Conservation (phyloP, 495 filamentous ascomycete species). For the Tricharina praecox region DNA sequence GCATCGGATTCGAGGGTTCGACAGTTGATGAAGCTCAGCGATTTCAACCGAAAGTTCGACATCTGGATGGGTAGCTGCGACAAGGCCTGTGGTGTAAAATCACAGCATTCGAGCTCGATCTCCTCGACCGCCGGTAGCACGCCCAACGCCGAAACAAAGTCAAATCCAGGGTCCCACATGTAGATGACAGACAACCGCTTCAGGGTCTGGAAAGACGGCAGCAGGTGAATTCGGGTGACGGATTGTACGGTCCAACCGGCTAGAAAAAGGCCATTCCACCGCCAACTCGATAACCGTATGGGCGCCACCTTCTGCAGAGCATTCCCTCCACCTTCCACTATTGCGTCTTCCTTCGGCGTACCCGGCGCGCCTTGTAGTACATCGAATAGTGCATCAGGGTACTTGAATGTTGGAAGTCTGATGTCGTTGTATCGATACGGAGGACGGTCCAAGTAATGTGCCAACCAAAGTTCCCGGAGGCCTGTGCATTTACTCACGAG, state of each 20-base stretch:
- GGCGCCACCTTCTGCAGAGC: not conserved
- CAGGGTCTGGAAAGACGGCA: not conserved
- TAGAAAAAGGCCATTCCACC: conserved; percentile 1
- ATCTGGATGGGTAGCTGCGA: not conserved
- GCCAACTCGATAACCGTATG: not conserved
- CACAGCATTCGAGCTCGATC: not conserved
- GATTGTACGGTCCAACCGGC: not conserved
- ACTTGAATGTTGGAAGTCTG: not conserved
- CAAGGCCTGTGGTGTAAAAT: not conserved
- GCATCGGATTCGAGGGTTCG: not conserved
- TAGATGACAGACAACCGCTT: not conserved
- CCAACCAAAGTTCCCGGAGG: conserved; percentile 8
- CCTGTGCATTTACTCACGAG: conserved; percentile 8
- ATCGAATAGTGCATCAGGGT: not conserved
- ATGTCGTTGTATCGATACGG: not conserved
- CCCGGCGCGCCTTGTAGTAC: not conserved
- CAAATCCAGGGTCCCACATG: not conserved
- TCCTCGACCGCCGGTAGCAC: not conserved
- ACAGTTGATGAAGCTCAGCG: not conserved
- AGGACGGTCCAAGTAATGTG: conserved; percentile 5
- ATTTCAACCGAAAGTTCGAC: not conserved
- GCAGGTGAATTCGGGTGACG: not conserved
- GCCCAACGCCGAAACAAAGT: not conserved
- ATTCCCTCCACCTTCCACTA: not conserved
- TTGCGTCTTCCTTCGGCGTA: no score